Evolutionary conservation across 768 basidiomycete genomes (phyloP), one percentile per base, ranked within the genome.

Genomic region (Tylopilus cervinicoccineus): DNA sequence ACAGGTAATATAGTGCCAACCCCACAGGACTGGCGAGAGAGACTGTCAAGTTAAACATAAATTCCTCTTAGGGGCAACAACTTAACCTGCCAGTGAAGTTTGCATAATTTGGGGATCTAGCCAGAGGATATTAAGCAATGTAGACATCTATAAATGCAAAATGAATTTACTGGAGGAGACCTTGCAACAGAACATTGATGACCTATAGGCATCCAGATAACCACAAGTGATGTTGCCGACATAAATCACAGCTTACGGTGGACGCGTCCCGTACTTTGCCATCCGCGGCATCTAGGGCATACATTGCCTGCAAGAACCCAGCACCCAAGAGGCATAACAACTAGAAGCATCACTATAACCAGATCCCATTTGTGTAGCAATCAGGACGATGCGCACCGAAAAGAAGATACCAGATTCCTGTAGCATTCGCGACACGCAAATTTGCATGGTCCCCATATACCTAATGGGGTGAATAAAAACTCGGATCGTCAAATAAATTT

Each of bases 321-420:
- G 89, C 64, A 2, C 81, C 86, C 39, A 96, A 77, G 22, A 97
- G 76, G 11, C 86, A 89, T 13, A 95, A 71, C 28, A 93, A 71
- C 90, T 93, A 55, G 3, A 36, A 52, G 13, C 1, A 27, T 20
- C 8, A n/a, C 33, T 13, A 29, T 12, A 32, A 8, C 54, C 16
- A 51, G 14, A 11, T 34, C 24, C 22, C 17, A 2, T 22, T n/a
- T 9, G 2, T 26, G 13, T 8, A 48, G 14, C 24, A 22, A 28
- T 9, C n/a, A 20, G 10, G 2, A 19, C 43, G 31, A 2, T 44
- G 68, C 77, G 32, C 57, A 94, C 87, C 43, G 87, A 87, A 67
- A 94, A 93, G 72, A 94, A 94, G 40, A 96, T 83, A 4, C 89
- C 85, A 17, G 91, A 93, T 67, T 97, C 93, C 61, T 87, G 84